Evolutionary conservation across 768 basidiomycete species (phyloP).

Genomic region (Termitomyces sp.): DNA sequence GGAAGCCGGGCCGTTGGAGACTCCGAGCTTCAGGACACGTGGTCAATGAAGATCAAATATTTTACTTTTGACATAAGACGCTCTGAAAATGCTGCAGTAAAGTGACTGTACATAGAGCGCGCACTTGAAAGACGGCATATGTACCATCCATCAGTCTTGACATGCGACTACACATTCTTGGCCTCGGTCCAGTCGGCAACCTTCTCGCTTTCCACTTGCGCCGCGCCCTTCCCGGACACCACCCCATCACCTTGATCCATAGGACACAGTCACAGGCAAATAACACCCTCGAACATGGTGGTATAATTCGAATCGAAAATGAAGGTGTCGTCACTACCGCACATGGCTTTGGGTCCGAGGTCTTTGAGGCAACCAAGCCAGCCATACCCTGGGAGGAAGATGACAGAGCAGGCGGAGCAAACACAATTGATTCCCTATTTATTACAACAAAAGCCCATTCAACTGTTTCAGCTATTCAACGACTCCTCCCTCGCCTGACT

Average conservation of each 20-base stretch:
- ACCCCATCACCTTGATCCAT: constrained; percentile 68
- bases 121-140: constrained; percentile 5
- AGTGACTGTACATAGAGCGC: background rate
- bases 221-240: constrained; percentile 40
- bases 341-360: constrained; percentile 46
- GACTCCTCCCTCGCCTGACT: constrained; percentile 59
- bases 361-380: constrained; percentile 25
- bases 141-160: background rate
- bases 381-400: constrained; percentile 3
- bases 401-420: constrained; percentile 8
- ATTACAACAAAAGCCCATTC: constrained; percentile 76
- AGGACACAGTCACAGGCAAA: constrained; percentile 38
- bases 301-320: constrained; percentile 42
- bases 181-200: constrained; percentile 79
- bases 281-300: constrained; percentile 26
- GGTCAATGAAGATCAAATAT: background rate
- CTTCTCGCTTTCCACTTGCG: constrained; percentile 81
- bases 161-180: constrained; percentile 76
- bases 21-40: background rate
- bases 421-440: constrained; percentile 69
- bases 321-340: constrained; percentile 38
- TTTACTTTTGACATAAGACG: background rate
- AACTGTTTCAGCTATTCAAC: constrained; percentile 51
- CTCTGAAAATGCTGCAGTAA: background rate
- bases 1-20: background rate